A percentile compares a stretch with the other conserved stretches of the same genome.
Conservation (phyloP, 495 filamentous ascomycete species). For the Achaetomiella virescens region DNA sequence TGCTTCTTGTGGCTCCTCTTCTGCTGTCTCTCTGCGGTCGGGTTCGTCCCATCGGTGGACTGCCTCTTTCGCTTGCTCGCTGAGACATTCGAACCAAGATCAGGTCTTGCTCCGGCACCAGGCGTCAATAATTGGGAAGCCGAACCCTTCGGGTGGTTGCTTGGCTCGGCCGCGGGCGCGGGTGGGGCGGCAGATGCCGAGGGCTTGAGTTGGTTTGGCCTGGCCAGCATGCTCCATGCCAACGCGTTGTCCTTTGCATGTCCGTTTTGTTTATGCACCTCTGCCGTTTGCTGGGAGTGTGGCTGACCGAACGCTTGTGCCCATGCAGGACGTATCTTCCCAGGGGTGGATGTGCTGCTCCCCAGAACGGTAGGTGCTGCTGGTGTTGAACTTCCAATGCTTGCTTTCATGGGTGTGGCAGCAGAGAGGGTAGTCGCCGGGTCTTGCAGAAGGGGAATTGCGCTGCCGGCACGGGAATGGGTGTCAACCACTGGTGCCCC, state of each 20-base stretch:
- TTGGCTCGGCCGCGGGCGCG: background rate
- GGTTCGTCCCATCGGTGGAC: background rate
- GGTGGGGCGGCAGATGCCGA: background rate
- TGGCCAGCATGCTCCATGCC: background rate
- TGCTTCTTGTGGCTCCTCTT: slow-evolving; percentile 10
- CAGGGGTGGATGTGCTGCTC: background rate
- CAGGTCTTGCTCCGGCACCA: background rate
- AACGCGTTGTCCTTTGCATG: background rate
- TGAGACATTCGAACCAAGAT: background rate
- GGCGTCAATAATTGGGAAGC: background rate
- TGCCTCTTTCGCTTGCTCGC: background rate
- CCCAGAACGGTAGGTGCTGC: background rate
- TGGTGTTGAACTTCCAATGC: background rate
- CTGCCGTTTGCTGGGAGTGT: background rate
- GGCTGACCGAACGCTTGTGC: background rate
- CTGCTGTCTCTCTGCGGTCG: background rate
- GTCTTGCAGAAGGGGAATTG: background rate
- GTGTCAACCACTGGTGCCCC: background rate
- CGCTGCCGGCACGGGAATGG: slow-evolving; percentile 7
- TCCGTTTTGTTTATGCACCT: background rate
- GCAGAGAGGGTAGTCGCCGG: background rate
- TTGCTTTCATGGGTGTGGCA: background rate
- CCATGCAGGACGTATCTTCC: slow-evolving; percentile 1
- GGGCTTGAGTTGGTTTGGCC: background rate
- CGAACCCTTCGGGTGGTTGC: too few relatives aligned